Evolutionary conservation across 2,329 filamentous ascomycete species (phyloP), one percentile per base, ranked within the genome.

Genomic region (Venturia oleaginea): DNA sequence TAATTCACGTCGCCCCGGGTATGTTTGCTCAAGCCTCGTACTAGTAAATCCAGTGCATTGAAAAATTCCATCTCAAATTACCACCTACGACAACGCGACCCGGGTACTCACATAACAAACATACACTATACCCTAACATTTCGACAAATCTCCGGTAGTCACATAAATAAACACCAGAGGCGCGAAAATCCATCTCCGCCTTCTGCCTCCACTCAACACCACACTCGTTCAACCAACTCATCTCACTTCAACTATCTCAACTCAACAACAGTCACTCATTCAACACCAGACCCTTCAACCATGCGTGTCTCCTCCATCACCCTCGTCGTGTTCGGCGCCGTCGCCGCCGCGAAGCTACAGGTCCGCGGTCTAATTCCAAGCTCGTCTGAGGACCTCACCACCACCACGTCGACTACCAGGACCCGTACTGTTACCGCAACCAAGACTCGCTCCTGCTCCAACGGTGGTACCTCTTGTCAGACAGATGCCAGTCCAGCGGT

Each of bases 261-360:
- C 22, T 57, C 51, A 57, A 57, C 51, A 27, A n/a, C 51, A 57
- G 51, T 57, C 51, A n/a, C 30, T 57, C 51, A 19, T 57, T 57
- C 51, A 34, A 57, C 30, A 57, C 3, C 22, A 30, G n/a, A 1
- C 46, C 15, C 11, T 32, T 30, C 15, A 27, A 57, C 6, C 15
- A 57, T 57, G 51, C 51, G 30, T 13, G 46, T 5, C 51, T 34
- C 19, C 15, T 34, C 30, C n/a, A n/a, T 57, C 30, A 13, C 51
- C 15, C 51, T 57, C 4, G 27, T 34, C 27, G 51, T 30, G 7
- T 34, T 57, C 51, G 51, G 51, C 30, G 51, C 51, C 1, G 30
- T 57, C 51, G 51, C 27, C 27, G 19, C 17, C 30, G 51, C 51
- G 15, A 27, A 57, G 17, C 1, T 34, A 22, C 51, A 57, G 24